Percentiles rank a stretch among this genome's conserved stretches.
Evolutionary conservation across 208 protist genomes (phyloP).

Genomic region (Angomonas ambiguus): DNA sequence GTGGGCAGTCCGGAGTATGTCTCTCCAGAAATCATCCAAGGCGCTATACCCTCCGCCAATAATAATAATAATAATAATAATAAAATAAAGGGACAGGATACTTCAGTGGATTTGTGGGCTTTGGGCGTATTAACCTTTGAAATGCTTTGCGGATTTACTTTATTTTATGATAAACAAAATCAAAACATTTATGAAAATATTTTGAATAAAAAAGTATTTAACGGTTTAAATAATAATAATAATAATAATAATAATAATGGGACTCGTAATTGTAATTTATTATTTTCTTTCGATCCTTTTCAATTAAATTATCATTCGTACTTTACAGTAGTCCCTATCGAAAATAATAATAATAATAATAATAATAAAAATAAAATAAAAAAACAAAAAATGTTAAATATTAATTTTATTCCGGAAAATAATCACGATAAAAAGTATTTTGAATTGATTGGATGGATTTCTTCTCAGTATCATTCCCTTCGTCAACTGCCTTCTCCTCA

Average conservation of each 20-base stretch:
- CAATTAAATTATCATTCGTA: background rate
- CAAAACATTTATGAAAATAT: too few relatives aligned
- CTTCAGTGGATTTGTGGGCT: background rate
- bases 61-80: conserved; percentile 1
- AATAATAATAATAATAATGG: background rate
- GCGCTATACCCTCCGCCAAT: background rate
- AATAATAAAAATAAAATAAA: background rate
- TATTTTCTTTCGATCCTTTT: background rate
- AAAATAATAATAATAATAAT: conserved; percentile 4
- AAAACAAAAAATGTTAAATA: too few relatives aligned
- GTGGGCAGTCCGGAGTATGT: background rate
- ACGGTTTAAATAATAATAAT: background rate
- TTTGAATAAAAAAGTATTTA: too few relatives aligned
- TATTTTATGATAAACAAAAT: too few relatives aligned
- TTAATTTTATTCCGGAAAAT: too few relatives aligned
- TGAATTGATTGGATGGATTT: background rate
- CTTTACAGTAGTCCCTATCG: too few relatives aligned
- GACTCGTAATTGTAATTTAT: conserved; percentile 1
- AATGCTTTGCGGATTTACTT: too few relatives aligned
- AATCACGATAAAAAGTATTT: background rate
- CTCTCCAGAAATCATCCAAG: background rate
- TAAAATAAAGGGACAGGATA: background rate
- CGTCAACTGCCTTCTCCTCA: too few relatives aligned
- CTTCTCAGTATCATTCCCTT: too few relatives aligned
- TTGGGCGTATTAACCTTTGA: too few relatives aligned